Evolutionary conservation across 2,329 filamentous ascomycete genomes (phyloP).

Genomic region (Colletotrichum sp.): DNA sequence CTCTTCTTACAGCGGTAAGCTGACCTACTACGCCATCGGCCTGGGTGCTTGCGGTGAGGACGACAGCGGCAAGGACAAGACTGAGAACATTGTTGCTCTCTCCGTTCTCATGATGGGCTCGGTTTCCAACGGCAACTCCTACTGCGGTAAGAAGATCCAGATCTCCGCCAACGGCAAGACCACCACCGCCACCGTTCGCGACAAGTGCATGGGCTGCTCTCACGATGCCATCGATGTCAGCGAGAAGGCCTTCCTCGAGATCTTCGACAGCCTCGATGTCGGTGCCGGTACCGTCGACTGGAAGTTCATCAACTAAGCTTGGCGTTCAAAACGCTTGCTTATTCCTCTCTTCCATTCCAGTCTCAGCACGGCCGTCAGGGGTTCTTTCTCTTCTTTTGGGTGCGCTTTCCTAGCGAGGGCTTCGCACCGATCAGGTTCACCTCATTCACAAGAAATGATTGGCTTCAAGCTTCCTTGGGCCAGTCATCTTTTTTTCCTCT

Average conservation of each 20-base stretch:
- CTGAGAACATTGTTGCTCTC: slow-evolving; percentile 72
- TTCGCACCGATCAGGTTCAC: not conserved
- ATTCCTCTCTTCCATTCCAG: not conserved
- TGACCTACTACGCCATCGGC: slow-evolving; percentile 78
- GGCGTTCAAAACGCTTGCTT: not conserved
- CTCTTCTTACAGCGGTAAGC: slow-evolving; percentile 60
- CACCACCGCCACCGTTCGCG: slow-evolving; percentile 64
- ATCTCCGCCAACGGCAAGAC: slow-evolving; percentile 66
- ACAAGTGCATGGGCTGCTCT: slow-evolving; percentile 78
- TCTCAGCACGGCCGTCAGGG: not conserved
- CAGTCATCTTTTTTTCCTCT: not conserved
- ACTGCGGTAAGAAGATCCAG: slow-evolving; percentile 73
- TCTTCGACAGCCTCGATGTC: slow-evolving; percentile 50
- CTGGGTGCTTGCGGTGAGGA: slow-evolving; percentile 72
- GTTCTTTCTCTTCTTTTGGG: not conserved
- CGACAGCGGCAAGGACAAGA: slow-evolving; percentile 59
- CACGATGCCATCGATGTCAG: slow-evolving; percentile 64
- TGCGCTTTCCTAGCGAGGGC: not conserved
- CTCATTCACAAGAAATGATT: not conserved
- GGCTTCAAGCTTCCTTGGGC: not conserved
- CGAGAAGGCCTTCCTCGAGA: slow-evolving; percentile 57
- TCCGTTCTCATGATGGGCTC: slow-evolving; percentile 67
- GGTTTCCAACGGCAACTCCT: slow-evolving; percentile 69
- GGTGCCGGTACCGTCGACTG: slow-evolving; percentile 50
- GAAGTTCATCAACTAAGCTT: slow-evolving; percentile 48